Base-by-base conservation (phyloP, 2,329 filamentous ascomycete genomes). In the Clarireedia homoeocarpa region DNA sequence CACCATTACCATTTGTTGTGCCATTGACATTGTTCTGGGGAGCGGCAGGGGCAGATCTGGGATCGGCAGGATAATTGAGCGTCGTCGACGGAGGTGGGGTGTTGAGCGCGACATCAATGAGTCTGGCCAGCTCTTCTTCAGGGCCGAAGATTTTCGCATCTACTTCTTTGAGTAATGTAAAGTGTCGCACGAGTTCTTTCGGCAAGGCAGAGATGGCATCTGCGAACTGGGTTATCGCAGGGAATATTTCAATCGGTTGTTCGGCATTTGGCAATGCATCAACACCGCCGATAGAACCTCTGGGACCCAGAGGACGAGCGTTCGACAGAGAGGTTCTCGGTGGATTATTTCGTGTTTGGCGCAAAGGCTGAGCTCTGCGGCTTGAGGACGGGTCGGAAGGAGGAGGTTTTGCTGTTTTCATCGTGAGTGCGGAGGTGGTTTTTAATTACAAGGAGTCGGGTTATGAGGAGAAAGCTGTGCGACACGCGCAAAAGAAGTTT, bases 131-230 rank as follows among this genome's bases (percentile, higher is more conserved):
- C 67, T 86, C 81, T 65, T 94, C 87, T 70, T 96, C 90, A 6
- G 94, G 88, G 26, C 84, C 85, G 72, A 91, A 94, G 62, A 95
- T 88, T 74, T 99, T 99, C 61, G 92, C 92, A 75, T 99, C 94
- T 48, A 97, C 94, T 74, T 99, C 94, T 71, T 96, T 96, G 64
- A 99, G 79, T 56, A 97, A 81, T 36, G 92, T 96, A 66, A 96
- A 96, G 72, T 99, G 92, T 69, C 91, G 86, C 65, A 96, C 90
- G 51, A 96, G 89, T 74, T 99, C 94, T 71, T 91, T 91, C 4
- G 94, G 94, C 26, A 99, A 82, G 40, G 92, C 91, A 51, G 90
- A 86, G 69, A 97, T 90, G 61, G 91, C 86, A 71, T 97, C 91
- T 61, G 92, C 89, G 70, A 99, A 97, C 73, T 85, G 81, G 10